phyloP scores from a whole-genome alignment of 2,329 filamentous ascomycete genomes.

The Phialophora tarda region DNA sequence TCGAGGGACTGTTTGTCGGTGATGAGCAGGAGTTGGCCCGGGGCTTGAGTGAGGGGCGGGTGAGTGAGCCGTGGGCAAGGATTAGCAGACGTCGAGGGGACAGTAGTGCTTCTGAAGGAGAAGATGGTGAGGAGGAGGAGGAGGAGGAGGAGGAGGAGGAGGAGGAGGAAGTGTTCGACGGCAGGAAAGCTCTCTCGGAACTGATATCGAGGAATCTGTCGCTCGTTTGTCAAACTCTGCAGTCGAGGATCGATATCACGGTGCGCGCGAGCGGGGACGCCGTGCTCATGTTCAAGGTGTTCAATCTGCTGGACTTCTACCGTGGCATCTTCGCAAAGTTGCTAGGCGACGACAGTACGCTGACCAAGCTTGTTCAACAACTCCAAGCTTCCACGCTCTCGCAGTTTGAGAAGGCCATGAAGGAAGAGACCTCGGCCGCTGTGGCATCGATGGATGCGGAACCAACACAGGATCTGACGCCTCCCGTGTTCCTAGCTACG shows the following conservation, averaged over 20 bases:
- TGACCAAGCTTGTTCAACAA: conserved; percentile 36
- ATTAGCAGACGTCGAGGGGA: conserved; percentile 36
- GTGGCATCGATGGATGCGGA: conserved; percentile 10
- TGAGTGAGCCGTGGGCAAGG: conserved; percentile 82
- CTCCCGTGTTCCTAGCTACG: conserved; percentile 34
- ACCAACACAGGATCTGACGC: conserved; percentile 30
- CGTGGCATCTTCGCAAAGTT: conserved; percentile 81
- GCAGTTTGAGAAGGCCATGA: conserved; percentile 47
- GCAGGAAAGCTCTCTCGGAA: conserved; percentile 78
- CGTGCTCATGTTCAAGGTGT: conserved; percentile 84
- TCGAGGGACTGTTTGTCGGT: conserved; percentile 88
- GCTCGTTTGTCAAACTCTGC: conserved; percentile 80
- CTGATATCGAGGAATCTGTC: conserved; percentile 85
- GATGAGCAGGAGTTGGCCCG: conserved; percentile 88
- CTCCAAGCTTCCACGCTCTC: conserved; percentile 52
- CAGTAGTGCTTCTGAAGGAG: conserved; percentile 13
- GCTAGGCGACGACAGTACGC: conserved; percentile 57
- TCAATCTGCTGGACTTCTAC: conserved; percentile 90
- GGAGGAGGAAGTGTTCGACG: conserved; percentile 71
- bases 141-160: no score
- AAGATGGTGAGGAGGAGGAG: conserved; percentile 55
- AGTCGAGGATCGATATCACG: conserved; percentile 87
- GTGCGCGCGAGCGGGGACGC: conserved; percentile 91
- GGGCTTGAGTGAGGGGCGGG: conserved; percentile 77
- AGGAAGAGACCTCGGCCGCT: conserved; percentile 28